Base-by-base conservation (phyloP, 1,284 basidiomycete genomes). In the Sporisorium scitamineum region DNA sequence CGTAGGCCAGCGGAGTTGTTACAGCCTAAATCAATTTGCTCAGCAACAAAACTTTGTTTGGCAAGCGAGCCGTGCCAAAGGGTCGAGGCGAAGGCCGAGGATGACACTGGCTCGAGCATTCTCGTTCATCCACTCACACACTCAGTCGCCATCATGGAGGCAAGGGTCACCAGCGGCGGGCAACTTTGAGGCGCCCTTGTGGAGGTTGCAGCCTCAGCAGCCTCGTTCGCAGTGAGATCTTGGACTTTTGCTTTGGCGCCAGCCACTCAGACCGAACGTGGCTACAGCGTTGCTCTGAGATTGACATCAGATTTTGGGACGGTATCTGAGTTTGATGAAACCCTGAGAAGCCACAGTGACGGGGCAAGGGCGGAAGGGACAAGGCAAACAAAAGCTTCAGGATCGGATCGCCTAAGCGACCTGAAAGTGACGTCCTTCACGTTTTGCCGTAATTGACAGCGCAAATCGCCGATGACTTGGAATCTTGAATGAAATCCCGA, bases 391-490 rank as follows among this genome's bases (percentile, higher is more conserved):
- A 22, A 39, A 20, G 27, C 22, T 16, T 16, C 20, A 57, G 58
- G 69, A 61, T 65, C 62, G 54, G 69, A 61, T 71, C 54, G 69
- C 59, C 54, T 71, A 71, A 71, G 69, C 69, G 52, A 65, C 44
- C 5, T 22, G 14, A 16, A 5, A 37, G 47, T 71, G 62, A 70
- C 68, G 68, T 70, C 39, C 41, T 16, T 39, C 18, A 11, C 11
- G 2, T 39, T 9, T 31, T 48, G 62, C 68, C 48, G 13, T 66
- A n/a, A 55, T 29, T 61, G 69, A 71, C 61, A 56, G 5, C 27
- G 22, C 18, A 0, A 13, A 70, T 70, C 68, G 27, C 61, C 68
- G 68, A 70, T 70, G 1, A n/a, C 6, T 6, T 20, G n/a, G n/a
- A n/a, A n/a, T 16, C 39, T 42, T 14, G 3, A 9, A n/a, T n/a